These are phyloP conservation scores for Nematodospora anomalae DNA, from an alignment of 1,139 yeast species.

Conservation along the genomic window DNA sequence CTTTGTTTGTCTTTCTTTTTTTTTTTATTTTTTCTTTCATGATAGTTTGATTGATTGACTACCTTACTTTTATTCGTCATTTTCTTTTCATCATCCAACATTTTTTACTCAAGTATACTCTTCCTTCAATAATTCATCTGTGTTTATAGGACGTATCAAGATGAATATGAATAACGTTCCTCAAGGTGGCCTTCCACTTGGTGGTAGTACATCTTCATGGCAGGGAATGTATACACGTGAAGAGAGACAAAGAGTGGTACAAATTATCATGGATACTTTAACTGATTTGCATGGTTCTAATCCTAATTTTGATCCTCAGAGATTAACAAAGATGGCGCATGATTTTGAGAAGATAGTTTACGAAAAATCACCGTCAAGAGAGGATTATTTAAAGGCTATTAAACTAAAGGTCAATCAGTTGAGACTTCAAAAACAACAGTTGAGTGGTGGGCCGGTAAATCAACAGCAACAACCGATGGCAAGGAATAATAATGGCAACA, in stretches of 20 bases:
- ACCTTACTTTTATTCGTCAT: too few relatives aligned
- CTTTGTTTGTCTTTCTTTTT: too few relatives aligned
- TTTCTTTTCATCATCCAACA: too few relatives aligned
- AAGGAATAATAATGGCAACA: not conserved
- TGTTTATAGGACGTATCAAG: too few relatives aligned
- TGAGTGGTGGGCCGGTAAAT: slow-evolving; percentile 2
- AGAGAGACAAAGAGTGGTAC: slow-evolving; percentile 47
- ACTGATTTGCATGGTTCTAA: slow-evolving; percentile 39
- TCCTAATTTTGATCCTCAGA: slow-evolving; percentile 36
- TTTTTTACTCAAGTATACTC: too few relatives aligned
- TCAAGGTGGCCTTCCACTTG: slow-evolving; percentile 4
- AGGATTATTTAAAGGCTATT: slow-evolving; percentile 41
- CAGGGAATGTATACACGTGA: slow-evolving; percentile 38
- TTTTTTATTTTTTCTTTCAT: too few relatives aligned
- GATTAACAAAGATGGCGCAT: slow-evolving; percentile 43
- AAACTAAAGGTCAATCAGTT: slow-evolving; percentile 44
- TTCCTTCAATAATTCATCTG: too few relatives aligned
- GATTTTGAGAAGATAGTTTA: slow-evolving; percentile 48
- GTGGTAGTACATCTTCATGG: slow-evolving; percentile 33
- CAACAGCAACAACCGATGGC: slow-evolving; percentile 11
- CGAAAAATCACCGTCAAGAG: slow-evolving; percentile 38
- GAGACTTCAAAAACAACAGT: slow-evolving; percentile 18
- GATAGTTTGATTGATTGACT: too few relatives aligned
- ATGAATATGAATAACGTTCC: slow-evolving; percentile 12
- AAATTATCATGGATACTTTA: slow-evolving; percentile 38